Evolutionary conservation across 768 basidiomycete genomes (phyloP).

Genomic region (Agaricus subrufescens): DNA sequence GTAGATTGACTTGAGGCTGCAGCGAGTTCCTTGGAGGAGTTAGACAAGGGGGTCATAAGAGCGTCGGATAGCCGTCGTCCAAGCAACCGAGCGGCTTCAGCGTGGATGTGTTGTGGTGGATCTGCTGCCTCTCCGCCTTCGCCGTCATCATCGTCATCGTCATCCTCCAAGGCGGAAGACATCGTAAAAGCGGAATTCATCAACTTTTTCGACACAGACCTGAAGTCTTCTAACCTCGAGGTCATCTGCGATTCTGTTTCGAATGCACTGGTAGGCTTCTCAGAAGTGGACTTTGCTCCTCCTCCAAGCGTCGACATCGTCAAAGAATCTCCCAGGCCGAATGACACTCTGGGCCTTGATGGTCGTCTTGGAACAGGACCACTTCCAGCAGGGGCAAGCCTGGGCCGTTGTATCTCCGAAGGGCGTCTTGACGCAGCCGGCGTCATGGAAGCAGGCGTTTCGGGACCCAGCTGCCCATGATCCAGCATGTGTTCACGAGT

Average conservation of each 20-base stretch:
- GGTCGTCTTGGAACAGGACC: slow-evolving; percentile 1
- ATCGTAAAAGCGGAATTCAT: slow-evolving; percentile 27
- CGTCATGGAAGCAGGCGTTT: slow-evolving; percentile 50
- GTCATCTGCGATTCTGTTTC: not conserved
- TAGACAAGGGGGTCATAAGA: slow-evolving; percentile 24
- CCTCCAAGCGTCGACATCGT: slow-evolving; percentile 34
- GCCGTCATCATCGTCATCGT: slow-evolving; percentile 23
- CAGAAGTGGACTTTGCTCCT: slow-evolving; percentile 7
- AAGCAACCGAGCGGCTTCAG: slow-evolving; percentile 28
- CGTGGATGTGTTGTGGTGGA: slow-evolving; percentile 16
- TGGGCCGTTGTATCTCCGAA: slow-evolving; percentile 8
- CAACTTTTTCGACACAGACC: not conserved
- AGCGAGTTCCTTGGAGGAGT: slow-evolving; percentile 11
- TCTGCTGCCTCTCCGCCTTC: not conserved
- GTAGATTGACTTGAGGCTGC: not conserved
- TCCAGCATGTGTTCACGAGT: slow-evolving; percentile 92
- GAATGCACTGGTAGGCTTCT: slow-evolving; percentile 1
- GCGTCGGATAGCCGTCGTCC: slow-evolving; percentile 41
- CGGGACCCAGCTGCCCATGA: slow-evolving; percentile 73
- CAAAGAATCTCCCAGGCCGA: slow-evolving; percentile 26
- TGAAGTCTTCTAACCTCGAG: not conserved
- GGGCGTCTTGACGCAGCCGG: slow-evolving; percentile 40
- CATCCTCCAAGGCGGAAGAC: slow-evolving; percentile 49
- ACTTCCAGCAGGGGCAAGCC: not conserved
- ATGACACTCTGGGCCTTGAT: slow-evolving; percentile 6